Evolutionary conservation across 306 rosid species (phyloP).

Genomic region (Calophaca sinica): DNA sequence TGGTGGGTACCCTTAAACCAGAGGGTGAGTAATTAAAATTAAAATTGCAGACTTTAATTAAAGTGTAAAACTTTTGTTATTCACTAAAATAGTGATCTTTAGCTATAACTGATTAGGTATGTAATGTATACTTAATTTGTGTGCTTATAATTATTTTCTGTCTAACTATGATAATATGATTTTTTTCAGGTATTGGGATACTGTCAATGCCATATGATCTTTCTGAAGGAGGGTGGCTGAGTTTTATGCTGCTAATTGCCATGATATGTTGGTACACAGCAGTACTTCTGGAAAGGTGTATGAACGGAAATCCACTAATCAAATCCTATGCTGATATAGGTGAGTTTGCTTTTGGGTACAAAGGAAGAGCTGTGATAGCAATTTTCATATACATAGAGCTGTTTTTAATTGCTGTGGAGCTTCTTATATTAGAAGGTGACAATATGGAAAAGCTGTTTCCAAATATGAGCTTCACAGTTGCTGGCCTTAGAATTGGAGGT

Average conservation of each 20-base stretch:
- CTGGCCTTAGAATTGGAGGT: slow-evolving; percentile 47
- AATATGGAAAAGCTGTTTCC: slow-evolving; percentile 61
- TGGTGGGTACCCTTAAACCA: no score
- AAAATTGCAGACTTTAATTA: no score
- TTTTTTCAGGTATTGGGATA: slow-evolving; percentile 66
- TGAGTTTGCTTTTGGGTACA: slow-evolving; percentile 59
- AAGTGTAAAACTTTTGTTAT: no score
- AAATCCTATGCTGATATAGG: slow-evolving; percentile 68
- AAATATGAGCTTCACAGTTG: slow-evolving; percentile 46
- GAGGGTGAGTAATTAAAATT: no score
- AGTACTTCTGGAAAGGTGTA: slow-evolving; percentile 60
- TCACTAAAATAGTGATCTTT: no score
- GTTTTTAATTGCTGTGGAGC: slow-evolving; percentile 58
- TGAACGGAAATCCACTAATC: slow-evolving; percentile 47
- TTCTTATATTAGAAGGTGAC: slow-evolving; percentile 73
- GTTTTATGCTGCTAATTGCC: slow-evolving; percentile 57
- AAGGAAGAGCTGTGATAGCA: slow-evolving; percentile 58
- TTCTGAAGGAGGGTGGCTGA: slow-evolving; percentile 72
- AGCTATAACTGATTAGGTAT: no score
- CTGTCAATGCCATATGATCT: slow-evolving; percentile 73
- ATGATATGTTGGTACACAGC: slow-evolving; percentile 66
- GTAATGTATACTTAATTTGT: no score
- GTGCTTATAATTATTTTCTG: no score
- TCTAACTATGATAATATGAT: no score
- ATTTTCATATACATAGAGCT: slow-evolving; percentile 59